Evolutionary conservation across 257 asterid genomes (phyloP).

Genomic region (Striga asiatica): DNA sequence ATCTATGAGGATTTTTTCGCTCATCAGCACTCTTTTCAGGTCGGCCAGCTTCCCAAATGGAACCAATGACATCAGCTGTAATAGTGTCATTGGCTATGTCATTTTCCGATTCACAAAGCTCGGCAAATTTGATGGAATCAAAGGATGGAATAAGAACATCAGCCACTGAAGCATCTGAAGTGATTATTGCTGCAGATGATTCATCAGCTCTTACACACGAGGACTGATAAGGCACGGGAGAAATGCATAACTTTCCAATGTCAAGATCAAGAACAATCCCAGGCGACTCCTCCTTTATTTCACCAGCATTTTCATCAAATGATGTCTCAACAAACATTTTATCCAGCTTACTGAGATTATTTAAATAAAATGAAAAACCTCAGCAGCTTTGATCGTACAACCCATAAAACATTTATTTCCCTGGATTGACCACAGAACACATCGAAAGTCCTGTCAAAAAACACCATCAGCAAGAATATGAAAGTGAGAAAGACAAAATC

Average conservation of each 20-base stretch:
- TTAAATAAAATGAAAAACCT: constrained; percentile 17
- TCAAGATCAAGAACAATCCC: constrained; percentile 27
- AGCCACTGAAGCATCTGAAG: constrained; percentile 29
- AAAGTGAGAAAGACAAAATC: not conserved
- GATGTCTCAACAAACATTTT: constrained; percentile 44
- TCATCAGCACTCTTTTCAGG: constrained; percentile 22
- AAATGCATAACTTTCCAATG: constrained; percentile 23
- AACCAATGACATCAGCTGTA: constrained; percentile 19
- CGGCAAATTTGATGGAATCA: constrained; percentile 31
- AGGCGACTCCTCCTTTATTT: constrained; percentile 23
- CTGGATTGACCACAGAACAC: constrained; percentile 12
- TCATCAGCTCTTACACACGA: constrained; percentile 21
- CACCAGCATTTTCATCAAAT: constrained; percentile 28
- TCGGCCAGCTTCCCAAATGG: constrained; percentile 18
- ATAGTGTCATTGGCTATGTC: constrained; percentile 18
- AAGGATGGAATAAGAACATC: constrained; percentile 37
- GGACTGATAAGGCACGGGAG: constrained; percentile 27
- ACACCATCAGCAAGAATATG: constrained; percentile 9
- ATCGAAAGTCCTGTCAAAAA: constrained; percentile 4
- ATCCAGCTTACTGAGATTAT: constrained; percentile 20
- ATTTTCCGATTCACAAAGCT: constrained; percentile 16
- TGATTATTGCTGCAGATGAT: constrained; percentile 18
- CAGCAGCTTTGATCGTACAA: constrained; percentile 17
- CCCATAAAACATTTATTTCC: constrained; percentile 20
- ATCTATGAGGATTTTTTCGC: constrained; percentile 18